Evolutionary conservation across 2,329 filamentous ascomycete genomes (phyloP), one percentile per base, ranked within the genome.

Genomic region (Hypocrella siamensis): DNA sequence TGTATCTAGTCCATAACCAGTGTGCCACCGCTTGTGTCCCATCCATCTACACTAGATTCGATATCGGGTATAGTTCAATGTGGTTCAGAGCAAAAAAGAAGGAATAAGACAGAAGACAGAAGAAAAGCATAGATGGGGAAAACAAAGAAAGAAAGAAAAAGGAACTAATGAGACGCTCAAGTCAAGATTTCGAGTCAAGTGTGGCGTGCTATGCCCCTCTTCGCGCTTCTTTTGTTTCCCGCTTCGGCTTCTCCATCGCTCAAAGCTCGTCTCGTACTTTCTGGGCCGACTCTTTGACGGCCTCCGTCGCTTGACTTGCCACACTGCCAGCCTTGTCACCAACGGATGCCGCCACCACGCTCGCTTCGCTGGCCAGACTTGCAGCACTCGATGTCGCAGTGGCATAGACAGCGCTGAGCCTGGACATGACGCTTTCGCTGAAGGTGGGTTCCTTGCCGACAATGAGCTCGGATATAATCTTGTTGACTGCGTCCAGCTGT

Each of bases 371-470:
- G 8, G 49, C 53, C 26, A 54, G 37, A 36, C 58, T 65, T 9
- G 62, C 63, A 6, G 66, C 58, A 1, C 63, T 72, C 1, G 71
- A 63, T 2, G 68, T 57, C 2, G 74, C 78, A 0, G 75, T 81
- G 17, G 73, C 70, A 46, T 88, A 90, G 1, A 74, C 79, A 3
- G 69, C 75, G 34, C 71, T 70, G 10, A 93, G 64, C 31, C 79
- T 70, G 32, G 62, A 72, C 54, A 84, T 73, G 3, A 88, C 78
- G 36, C 79, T 85, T 46, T 92, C 80, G 0, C 78, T 85, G 45
- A 84, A 92, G 11, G 75, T 73, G 1, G 81, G 76, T 48, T 92
- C 83, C 50, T 78, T 83, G 32, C 80, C 84, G 26, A 67, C 57
- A 11, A 93, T 62, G 2, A 92, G 61, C 51, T 92, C 83, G 2